These are phyloP conservation scores for Phoma sp. DNA, from an alignment of 2,329 filamentous ascomycete genomes.

Conservation along the genomic window DNA sequence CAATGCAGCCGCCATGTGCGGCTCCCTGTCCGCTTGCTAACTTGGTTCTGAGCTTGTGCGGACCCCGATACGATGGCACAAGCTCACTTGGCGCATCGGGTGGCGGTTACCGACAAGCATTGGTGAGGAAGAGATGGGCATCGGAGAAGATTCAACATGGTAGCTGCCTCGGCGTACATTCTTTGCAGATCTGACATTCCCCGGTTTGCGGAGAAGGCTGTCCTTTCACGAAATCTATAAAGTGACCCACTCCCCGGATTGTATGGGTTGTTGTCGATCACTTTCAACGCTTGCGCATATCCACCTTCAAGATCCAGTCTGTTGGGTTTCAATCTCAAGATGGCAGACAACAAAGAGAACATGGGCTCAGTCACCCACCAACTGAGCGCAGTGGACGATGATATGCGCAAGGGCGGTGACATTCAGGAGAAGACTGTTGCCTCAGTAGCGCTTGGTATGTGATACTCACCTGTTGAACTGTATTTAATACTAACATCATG, in stretches of 20 bases:
- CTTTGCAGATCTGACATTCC: constrained; percentile 12
- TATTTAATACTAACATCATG: constrained; percentile 11
- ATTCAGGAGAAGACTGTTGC: constrained; percentile 40
- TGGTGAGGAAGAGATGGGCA: constrained; percentile 22
- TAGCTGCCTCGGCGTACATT: constrained; percentile 26
- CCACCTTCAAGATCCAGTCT: not conserved
- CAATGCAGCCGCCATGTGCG: constrained; percentile 22
- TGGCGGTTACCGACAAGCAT: constrained; percentile 21
- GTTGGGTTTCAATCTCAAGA: constrained; percentile 6
- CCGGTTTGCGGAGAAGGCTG: constrained; percentile 35
- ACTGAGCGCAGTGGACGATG: constrained; percentile 32
- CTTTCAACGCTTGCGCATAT: constrained; percentile 6
- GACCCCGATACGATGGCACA: constrained; percentile 20
- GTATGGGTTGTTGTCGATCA: constrained; percentile 10
- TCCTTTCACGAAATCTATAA: constrained; percentile 27
- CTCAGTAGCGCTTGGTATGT: constrained; percentile 40
- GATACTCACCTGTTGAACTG: not conserved
- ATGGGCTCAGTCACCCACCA: constrained; percentile 34
- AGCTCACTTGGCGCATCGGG: constrained; percentile 32
- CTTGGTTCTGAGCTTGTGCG: constrained; percentile 3
- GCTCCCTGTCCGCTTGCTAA: constrained; percentile 4
- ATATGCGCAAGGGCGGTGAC: constrained; percentile 26
- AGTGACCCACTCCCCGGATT: constrained; percentile 28
- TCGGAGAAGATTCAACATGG: constrained; percentile 20
- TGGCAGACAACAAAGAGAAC: constrained; percentile 31